A percentile compares a stretch with the other conserved stretches of the same genome.
These are phyloP conservation scores for Ceratobasidium sp. DNA, from an alignment of 1,284 basidiomycete species.

Conservation along the genomic window DNA sequence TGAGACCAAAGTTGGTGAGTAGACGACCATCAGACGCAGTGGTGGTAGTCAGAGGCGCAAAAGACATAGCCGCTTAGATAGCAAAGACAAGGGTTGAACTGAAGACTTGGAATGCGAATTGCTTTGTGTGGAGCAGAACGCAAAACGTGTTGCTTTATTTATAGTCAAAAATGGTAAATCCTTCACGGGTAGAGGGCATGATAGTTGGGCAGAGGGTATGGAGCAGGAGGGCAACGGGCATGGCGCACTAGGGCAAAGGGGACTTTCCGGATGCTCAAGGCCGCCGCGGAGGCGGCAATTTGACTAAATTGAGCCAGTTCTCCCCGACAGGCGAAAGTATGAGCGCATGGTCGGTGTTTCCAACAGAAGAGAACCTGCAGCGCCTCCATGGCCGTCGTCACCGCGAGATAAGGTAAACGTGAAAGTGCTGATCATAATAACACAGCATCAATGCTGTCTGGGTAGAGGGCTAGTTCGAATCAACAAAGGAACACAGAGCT, in stretches of 20 bases:
- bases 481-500: not conserved
- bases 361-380: constrained; percentile 13
- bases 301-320: not conserved
- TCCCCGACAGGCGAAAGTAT: not conserved
- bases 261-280: not conserved
- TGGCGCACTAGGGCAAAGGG: not conserved
- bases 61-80: not conserved
- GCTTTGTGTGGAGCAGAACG: not conserved
- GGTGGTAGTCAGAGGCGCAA: constrained; percentile 15
- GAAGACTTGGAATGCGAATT: not conserved
- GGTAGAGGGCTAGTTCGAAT: constrained; percentile 1
- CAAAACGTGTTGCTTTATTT: constrained; percentile 1
- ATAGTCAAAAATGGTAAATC: not conserved
- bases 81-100: not conserved
- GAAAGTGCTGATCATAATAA: not conserved
- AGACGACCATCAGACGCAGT: constrained; percentile 8
- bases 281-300: constrained; percentile 13
- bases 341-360: constrained; percentile 3
- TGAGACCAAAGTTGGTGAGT: constrained; percentile 16
- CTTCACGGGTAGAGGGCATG: not conserved
- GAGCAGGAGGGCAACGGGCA: not conserved
- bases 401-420: constrained; percentile 2
- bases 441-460: constrained; percentile 27
- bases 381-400: not conserved
- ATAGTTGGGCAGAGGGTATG: constrained; percentile 24